Evolutionary conservation across 2,329 filamentous ascomycete genomes (phyloP).

Genomic region (Clathrospora elynae): DNA sequence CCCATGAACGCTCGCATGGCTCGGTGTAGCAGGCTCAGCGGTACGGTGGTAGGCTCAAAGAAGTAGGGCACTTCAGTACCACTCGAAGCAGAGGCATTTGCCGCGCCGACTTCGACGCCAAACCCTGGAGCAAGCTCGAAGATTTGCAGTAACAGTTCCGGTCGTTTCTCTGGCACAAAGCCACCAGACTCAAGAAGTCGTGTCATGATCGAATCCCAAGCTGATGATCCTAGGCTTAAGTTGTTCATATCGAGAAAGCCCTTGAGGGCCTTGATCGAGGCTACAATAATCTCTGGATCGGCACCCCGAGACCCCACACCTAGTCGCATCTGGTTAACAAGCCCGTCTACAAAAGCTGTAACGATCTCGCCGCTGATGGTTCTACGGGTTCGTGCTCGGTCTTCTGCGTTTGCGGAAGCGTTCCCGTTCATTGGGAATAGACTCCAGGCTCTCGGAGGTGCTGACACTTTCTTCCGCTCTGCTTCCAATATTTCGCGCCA

Average conservation of each 20-base stretch:
- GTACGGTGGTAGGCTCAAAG: constrained; percentile 51
- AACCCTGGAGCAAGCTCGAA: constrained; percentile 49
- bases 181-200: constrained; percentile 58
- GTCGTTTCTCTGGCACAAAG: constrained; percentile 53
- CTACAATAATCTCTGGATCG: constrained; percentile 41
- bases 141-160: constrained; percentile 50
- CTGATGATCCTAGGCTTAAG: constrained; percentile 49
- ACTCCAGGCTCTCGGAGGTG: constrained; percentile 26
- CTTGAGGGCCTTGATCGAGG: constrained; percentile 45
- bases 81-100: constrained; percentile 38
- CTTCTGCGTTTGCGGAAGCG: constrained; percentile 25
- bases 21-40: constrained; percentile 52
- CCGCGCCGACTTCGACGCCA: constrained; percentile 47
- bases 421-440: constrained; percentile 30
- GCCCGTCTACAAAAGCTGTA: constrained; percentile 59
- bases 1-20: constrained; percentile 49
- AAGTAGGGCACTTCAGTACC: constrained; percentile 47
- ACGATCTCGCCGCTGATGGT: constrained; percentile 66
- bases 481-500: constrained; percentile 51
- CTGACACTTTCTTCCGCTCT: constrained; percentile 27
- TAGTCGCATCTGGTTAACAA: constrained; percentile 54
- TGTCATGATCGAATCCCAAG: constrained; percentile 55
- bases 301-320: constrained; percentile 51
- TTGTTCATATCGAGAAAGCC: constrained; percentile 45
- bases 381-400: constrained; percentile 43